These are phyloP conservation scores for Panellus pusillus DNA, from an alignment of 768 basidiomycete species.

Conservation along the genomic window DNA sequence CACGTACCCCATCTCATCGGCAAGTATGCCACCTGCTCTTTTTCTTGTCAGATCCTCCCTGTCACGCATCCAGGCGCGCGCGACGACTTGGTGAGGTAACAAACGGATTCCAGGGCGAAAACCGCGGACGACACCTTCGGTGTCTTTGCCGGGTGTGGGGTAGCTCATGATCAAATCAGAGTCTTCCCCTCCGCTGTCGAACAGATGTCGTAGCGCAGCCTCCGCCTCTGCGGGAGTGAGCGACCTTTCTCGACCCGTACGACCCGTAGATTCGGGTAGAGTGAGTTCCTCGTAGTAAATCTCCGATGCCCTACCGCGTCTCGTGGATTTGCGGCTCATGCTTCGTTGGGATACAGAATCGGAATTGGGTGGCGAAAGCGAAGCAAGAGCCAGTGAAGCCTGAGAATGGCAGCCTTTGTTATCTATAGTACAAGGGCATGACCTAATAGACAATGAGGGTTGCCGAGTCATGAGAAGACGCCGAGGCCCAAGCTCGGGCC, in stretches of 20 bases:
- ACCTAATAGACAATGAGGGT: too few relatives aligned
- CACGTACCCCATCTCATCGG: conserved; percentile 86
- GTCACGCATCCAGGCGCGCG: conserved; percentile 84
- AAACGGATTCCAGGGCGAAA: conserved; percentile 70
- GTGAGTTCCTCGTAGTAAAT: conserved; percentile 11
- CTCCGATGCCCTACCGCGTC: background rate
- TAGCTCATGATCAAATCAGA: conserved; percentile 36
- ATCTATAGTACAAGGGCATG: too few relatives aligned
- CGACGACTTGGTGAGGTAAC: conserved; percentile 85
- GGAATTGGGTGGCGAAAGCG: background rate
- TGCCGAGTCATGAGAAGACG: too few relatives aligned
- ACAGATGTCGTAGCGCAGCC: conserved; percentile 73
- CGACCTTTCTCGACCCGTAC: background rate
- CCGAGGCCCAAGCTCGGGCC: too few relatives aligned
- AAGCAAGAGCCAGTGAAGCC: background rate
- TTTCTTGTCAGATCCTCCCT: conserved; percentile 70
- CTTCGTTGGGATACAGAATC: too few relatives aligned
- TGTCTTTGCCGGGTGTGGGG: conserved; percentile 53
- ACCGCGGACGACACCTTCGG: conserved; percentile 70
- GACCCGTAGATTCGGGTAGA: background rate
- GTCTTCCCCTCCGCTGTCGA: conserved; percentile 61
- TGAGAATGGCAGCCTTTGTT: background rate
- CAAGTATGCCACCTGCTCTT: conserved; percentile 83
- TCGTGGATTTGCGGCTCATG: conserved; percentile 10
- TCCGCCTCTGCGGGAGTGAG: conserved; percentile 57